Base-by-base conservation (phyloP, 441 rosid genomes). In the Populus tomentosa region DNA sequence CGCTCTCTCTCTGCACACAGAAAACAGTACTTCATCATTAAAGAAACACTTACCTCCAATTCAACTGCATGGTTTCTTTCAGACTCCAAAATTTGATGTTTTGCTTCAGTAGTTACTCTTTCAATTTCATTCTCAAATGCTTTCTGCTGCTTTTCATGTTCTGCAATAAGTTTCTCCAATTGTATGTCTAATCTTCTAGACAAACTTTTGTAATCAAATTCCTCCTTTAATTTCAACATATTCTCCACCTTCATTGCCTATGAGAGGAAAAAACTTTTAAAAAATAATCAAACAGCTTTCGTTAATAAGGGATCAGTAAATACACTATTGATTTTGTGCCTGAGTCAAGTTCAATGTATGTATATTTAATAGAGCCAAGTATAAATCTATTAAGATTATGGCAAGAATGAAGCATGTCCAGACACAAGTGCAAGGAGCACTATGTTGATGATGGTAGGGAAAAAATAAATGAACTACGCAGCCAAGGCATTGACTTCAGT, bases 171-270 rank as follows among this genome's bases (percentile, higher is more conserved):
- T 87, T 90, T 95, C 77, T 97, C 98, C 67, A 97, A 85, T 68
- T 94, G 99, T 79, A 90, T 78, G 78, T 97, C 98, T 64, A 97
- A 92, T 82, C 88, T 86, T 87, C 94, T 91, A 74, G 98, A 87
- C 92, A 97, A 87, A 86, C 99, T 93, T 90, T 90, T 95, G 89
- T 93, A 97, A 87, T 97, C 99, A 82, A 89, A 97, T 84, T 97
- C 99, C 84, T 97, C 99, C 85, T 97, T 97, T 53, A 97, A 72
- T 90, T 95, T 97, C 89, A 97, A 85, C 99, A 97, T 94, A 82
- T 94, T 94, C 87, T 97, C 98, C 79, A 97, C 99, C 88, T 87
- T 97, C 99, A 97, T 97, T 70, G 99, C 99, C 99, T 30, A 30
- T 97, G 26, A 67, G 77, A 75, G 74, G 73, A 35, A 53, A 32